Percentiles rank a stretch among this genome's conserved stretches.
These are phyloP conservation scores for Verticillium dahliae DNA, from an alignment of 2,329 filamentous ascomycete species.

Conservation along the genomic window DNA sequence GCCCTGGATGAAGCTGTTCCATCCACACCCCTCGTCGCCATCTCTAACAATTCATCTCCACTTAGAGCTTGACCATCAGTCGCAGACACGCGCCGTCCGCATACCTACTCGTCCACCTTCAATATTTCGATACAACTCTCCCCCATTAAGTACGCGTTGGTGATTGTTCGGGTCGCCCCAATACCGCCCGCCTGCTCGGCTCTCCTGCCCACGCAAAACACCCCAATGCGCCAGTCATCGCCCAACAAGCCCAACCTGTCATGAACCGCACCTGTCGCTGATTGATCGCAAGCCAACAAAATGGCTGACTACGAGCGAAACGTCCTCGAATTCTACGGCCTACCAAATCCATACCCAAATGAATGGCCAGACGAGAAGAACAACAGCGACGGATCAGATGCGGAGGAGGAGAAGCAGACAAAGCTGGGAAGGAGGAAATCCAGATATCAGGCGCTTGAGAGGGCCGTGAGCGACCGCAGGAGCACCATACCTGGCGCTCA, in stretches of 20 bases:
- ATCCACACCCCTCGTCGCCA: background rate
- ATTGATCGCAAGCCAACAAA: conserved; percentile 9
- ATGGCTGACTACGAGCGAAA: conserved; percentile 69
- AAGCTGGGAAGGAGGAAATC: conserved; percentile 60
- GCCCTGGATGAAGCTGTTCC: background rate
- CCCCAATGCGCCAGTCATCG: background rate
- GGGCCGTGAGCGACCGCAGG: conserved; percentile 61
- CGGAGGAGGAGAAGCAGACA: conserved; percentile 40
- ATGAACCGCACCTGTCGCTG: background rate
- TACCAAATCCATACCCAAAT: conserved; percentile 69
- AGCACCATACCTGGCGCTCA: conserved; percentile 63
- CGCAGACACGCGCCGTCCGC: background rate
- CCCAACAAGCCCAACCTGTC: background rate
- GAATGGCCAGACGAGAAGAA: conserved; percentile 85
- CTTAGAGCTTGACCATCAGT: background rate
- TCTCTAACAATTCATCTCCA: background rate
- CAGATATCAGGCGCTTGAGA: conserved; percentile 78
- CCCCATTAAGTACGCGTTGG: background rate
- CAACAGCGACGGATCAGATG: conserved; percentile 63
- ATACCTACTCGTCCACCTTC: background rate
- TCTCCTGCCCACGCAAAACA: background rate
- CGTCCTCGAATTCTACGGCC: conserved; percentile 84
- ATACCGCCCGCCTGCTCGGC: background rate
- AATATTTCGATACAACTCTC: background rate
- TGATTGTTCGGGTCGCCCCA: background rate